Percentiles rank a stretch among this genome's conserved stretches.
Conservation (phyloP, 768 basidiomycete genomes). For the Pleurotus cornucopiae region DNA sequence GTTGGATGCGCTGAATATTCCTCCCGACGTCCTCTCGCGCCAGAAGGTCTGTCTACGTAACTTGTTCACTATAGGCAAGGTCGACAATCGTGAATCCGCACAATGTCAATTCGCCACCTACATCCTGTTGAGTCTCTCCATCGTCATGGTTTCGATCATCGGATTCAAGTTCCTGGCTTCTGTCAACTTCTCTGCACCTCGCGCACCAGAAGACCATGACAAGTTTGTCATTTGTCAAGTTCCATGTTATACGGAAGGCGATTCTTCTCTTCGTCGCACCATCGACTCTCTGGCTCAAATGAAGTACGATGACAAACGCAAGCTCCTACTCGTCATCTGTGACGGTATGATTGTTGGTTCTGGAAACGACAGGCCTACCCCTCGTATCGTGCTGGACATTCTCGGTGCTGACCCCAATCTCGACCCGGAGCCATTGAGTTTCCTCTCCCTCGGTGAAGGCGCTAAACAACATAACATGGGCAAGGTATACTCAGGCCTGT, state of each 20-base stretch:
- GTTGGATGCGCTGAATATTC: slow-evolving; percentile 60
- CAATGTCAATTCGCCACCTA: slow-evolving; percentile 92
- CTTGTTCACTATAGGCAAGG: slow-evolving; percentile 85
- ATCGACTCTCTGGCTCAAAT: slow-evolving; percentile 93
- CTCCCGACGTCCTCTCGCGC: slow-evolving; percentile 51
- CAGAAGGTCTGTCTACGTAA: slow-evolving; percentile 92
- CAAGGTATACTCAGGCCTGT: slow-evolving; percentile 94
- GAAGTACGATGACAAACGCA: slow-evolving; percentile 98
- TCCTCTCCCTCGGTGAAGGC: slow-evolving; percentile 91
- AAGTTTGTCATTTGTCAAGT: slow-evolving; percentile 98
- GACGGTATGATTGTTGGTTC: slow-evolving; percentile 98
- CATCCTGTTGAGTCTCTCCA: slow-evolving; percentile 83
- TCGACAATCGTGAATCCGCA: slow-evolving; percentile 87
- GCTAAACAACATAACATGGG: slow-evolving; percentile 97
- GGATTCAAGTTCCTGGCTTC: slow-evolving; percentile 96
- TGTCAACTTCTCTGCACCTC: slow-evolving; percentile 72
- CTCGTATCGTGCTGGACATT: slow-evolving; percentile 94
- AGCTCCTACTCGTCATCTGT: slow-evolving; percentile 88
- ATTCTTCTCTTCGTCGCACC: slow-evolving; percentile 75
- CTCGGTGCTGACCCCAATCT: slow-evolving; percentile 90
- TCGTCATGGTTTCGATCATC: slow-evolving; percentile 92
- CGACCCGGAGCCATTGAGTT: slow-evolving; percentile 93
- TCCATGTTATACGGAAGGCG: slow-evolving; percentile 98
- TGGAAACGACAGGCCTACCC: slow-evolving; percentile 94
- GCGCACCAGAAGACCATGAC: slow-evolving; percentile 92